Percentiles rank a stretch among this genome's conserved stretches.
These are phyloP conservation scores for Podaxis sp. DNA, from an alignment of 768 basidiomycete species.

Conservation along the genomic window DNA sequence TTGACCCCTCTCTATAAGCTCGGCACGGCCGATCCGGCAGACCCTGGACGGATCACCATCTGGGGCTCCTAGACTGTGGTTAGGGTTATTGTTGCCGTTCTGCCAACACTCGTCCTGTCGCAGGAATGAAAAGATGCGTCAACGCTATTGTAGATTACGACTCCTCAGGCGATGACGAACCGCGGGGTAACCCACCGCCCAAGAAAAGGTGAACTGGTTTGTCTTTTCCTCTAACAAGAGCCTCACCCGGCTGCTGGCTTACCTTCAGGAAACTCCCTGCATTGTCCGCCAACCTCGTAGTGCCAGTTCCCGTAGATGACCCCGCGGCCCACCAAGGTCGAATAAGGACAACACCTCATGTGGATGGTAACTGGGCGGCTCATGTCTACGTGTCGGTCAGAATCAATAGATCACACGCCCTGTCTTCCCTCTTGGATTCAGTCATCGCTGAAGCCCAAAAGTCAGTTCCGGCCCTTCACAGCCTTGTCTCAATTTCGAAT, in stretches of 20 bases:
- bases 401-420: constrained; percentile 39
- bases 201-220: constrained; percentile 42
- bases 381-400: constrained; percentile 74
- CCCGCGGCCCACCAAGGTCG: constrained; percentile 87
- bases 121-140: constrained; percentile 36
- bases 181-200: constrained; percentile 16
- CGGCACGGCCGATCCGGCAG: background rate
- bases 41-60: background rate
- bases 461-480: constrained; percentile 43
- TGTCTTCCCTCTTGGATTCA: constrained; percentile 47
- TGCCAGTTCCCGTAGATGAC: constrained; percentile 60
- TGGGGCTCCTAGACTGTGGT: constrained; percentile 21
- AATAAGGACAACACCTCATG: constrained; percentile 69
- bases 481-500: constrained; percentile 24
- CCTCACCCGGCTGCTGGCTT: constrained; percentile 2
- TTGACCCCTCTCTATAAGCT: background rate
- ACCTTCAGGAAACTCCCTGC: constrained; percentile 58
- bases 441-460: constrained; percentile 44
- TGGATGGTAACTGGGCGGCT: constrained; percentile 83
- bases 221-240: background rate
- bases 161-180: constrained; percentile 47
- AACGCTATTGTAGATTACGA: constrained; percentile 46
- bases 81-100: constrained; percentile 23
- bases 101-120: background rate
- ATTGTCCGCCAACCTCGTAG: constrained; percentile 48